Percentiles rank a stretch among this genome's conserved stretches.
phyloP scores from a whole-genome alignment of 2,329 filamentous ascomycete genomes.

The Dactylellina cionopaga region DNA sequence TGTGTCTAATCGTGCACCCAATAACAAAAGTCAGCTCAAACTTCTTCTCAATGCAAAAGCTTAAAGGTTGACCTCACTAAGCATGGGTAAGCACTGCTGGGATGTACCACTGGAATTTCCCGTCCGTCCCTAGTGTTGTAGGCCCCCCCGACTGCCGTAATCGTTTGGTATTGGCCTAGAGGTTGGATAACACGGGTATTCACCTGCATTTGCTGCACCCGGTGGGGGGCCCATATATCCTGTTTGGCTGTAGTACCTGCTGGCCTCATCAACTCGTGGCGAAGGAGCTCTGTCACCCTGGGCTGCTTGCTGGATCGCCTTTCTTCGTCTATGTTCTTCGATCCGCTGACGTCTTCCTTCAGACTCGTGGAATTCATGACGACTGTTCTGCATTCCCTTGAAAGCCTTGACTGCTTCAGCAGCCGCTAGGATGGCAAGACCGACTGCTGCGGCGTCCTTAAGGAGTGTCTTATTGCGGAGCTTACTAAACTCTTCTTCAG shows the following conservation, averaged over 20 bases:
- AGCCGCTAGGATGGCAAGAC: slow-evolving; percentile 43
- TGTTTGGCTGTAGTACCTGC: slow-evolving; percentile 38
- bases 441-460: slow-evolving; percentile 40
- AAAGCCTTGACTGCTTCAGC: slow-evolving; percentile 40
- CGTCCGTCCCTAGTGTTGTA: slow-evolving; percentile 34
- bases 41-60: slow-evolving; percentile 28
- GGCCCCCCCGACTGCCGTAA: slow-evolving; percentile 19
- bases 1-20: slow-evolving; percentile 33
- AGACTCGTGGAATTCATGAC: slow-evolving; percentile 24
- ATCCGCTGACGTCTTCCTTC: slow-evolving; percentile 17
- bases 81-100: slow-evolving; percentile 52
- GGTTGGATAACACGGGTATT: slow-evolving; percentile 31
- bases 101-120: slow-evolving; percentile 53
- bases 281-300: background rate
- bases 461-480: slow-evolving; percentile 27
- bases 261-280: background rate
- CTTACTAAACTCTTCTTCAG: slow-evolving; percentile 28
- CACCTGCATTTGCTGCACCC: slow-evolving; percentile 5
- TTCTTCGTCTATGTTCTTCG: slow-evolving; percentile 38
- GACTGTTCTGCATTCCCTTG: slow-evolving; percentile 18
- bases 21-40: slow-evolving; percentile 49
- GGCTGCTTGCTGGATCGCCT: slow-evolving; percentile 3
- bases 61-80: slow-evolving; percentile 28
- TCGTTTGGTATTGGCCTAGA: slow-evolving; percentile 34
- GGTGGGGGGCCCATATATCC: slow-evolving; percentile 49